phyloP scores from a whole-genome alignment of 2,329 filamentous ascomycete genomes.

The Neofusicoccum cordaticola region DNA sequence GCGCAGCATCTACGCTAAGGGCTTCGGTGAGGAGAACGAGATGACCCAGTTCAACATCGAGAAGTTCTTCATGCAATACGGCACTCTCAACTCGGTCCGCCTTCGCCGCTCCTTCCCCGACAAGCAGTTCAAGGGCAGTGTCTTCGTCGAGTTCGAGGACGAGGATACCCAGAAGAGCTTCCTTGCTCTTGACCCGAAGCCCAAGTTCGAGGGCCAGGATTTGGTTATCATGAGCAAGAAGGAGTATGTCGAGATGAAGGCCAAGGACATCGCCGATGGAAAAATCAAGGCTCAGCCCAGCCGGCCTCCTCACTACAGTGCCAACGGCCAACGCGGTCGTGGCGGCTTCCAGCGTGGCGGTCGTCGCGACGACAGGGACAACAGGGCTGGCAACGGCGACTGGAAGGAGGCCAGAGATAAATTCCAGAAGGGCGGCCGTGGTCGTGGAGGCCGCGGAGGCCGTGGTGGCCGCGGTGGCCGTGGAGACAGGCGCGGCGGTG shows the following conservation, averaged over 20 bases:
- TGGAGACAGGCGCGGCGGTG: slow-evolving; percentile 23
- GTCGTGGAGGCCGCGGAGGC: slow-evolving; percentile 17
- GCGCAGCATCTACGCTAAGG: slow-evolving; percentile 86
- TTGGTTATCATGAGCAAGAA: slow-evolving; percentile 84
- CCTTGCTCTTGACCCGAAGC: slow-evolving; percentile 73
- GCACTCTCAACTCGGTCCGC: slow-evolving; percentile 76
- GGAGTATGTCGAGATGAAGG: slow-evolving; percentile 65
- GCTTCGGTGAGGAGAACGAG: slow-evolving; percentile 81
- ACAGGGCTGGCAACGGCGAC: slow-evolving; percentile 17
- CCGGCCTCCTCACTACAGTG: slow-evolving; percentile 20
- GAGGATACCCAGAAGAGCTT: slow-evolving; percentile 80
- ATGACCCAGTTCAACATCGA: slow-evolving; percentile 92
- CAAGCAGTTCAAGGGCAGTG: slow-evolving; percentile 87
- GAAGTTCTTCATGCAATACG: slow-evolving; percentile 80
- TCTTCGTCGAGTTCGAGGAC: slow-evolving; percentile 87
- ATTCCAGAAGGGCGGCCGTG: slow-evolving; percentile 30
- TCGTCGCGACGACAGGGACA: slow-evolving; percentile 27
- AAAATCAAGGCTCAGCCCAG: slow-evolving; percentile 32
- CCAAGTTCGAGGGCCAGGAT: slow-evolving; percentile 77
- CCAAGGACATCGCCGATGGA: slow-evolving; percentile 43
- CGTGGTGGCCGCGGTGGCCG: slow-evolving; percentile 19
- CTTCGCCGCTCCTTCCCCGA: slow-evolving; percentile 71
- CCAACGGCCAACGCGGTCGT: slow-evolving; percentile 27
- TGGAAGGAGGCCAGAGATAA: slow-evolving; percentile 26
- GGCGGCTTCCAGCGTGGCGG: slow-evolving; percentile 23